Evolutionary conservation across 2,329 filamentous ascomycete species (phyloP).

Genomic region (Thelonectria discophora): DNA sequence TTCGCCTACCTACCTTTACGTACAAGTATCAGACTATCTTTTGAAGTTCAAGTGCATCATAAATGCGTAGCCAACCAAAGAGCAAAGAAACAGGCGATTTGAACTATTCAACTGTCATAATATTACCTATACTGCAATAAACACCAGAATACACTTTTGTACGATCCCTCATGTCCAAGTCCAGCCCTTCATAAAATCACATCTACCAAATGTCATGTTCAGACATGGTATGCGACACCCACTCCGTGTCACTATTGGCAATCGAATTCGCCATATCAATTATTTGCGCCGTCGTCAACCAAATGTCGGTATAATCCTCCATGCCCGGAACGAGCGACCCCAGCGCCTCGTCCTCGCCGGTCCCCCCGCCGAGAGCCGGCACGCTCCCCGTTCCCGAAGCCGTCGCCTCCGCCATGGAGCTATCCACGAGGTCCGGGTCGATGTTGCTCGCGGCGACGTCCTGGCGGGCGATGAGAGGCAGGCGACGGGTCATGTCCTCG

Average conservation of each 20-base stretch:
- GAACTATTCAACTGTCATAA: no score
- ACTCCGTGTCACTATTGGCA: slow-evolving; percentile 54
- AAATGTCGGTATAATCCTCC: slow-evolving; percentile 44
- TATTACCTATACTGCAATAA: no score
- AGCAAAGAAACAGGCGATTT: no score
- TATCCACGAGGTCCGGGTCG: slow-evolving; percentile 28
- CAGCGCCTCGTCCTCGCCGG: slow-evolving; percentile 30
- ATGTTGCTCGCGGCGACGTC: slow-evolving; percentile 6
- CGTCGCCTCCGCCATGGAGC: background rate
- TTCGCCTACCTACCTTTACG: no score
- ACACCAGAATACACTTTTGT: background rate
- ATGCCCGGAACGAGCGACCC: slow-evolving; percentile 28
- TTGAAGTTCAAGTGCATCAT: no score
- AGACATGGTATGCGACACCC: slow-evolving; percentile 56
- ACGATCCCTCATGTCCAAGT: background rate
- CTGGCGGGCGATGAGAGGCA: slow-evolving; percentile 30
- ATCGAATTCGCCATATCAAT: slow-evolving; percentile 59
- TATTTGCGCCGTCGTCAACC: slow-evolving; percentile 56
- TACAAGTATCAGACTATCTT: no score
- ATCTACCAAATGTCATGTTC: slow-evolving; percentile 54
- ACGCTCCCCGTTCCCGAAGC: background rate
- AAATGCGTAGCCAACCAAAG: no score
- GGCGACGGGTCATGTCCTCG: slow-evolving; percentile 49
- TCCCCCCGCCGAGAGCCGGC: slow-evolving; percentile 8
- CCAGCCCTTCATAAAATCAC: background rate